Percentiles rank a stretch among this genome's conserved stretches.
Evolutionary conservation across 768 basidiomycete genomes (phyloP).

Genomic region (Obba rivulosa): DNA sequence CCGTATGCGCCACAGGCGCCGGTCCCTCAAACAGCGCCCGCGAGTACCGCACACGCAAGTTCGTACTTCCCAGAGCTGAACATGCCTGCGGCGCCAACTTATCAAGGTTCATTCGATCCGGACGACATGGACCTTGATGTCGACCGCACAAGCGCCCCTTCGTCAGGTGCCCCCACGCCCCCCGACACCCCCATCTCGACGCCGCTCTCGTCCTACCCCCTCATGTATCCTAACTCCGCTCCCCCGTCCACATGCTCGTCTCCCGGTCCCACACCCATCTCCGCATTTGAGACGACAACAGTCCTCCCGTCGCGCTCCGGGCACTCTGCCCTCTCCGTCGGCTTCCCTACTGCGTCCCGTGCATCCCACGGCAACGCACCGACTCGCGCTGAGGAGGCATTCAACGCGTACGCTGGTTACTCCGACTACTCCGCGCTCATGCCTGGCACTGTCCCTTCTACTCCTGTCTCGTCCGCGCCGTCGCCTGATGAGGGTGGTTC

Average conservation of each 20-base stretch:
- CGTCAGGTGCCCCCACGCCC: constrained; percentile 32
- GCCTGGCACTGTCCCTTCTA: constrained; percentile 46
- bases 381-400: constrained; percentile 42
- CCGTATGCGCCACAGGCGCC: constrained; percentile 27
- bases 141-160: constrained; percentile 36
- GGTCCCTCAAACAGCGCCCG: constrained; percentile 8
- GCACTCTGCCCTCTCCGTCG: constrained; percentile 30
- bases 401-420: constrained; percentile 67
- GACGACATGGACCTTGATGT: constrained; percentile 81
- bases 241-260: constrained; percentile 25
- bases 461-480: constrained; percentile 7
- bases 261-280: constrained; percentile 29
- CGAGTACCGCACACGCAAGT: constrained; percentile 4
- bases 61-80: constrained; percentile 20
- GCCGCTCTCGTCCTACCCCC: constrained; percentile 31
- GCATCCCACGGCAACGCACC: constrained; percentile 23
- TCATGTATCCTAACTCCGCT: constrained; percentile 24
- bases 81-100: constrained; percentile 9
- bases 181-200: constrained; percentile 42
- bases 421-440: constrained; percentile 58
- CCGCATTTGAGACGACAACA: constrained; percentile 47
- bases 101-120: constrained; percentile 52
- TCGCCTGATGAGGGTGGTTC: constrained; percentile 6
- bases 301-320: constrained; percentile 45
- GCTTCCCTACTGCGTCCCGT: constrained; percentile 25